Evolutionary conservation across 805 yeast genomes (phyloP).

Genomic region (Yamadazyma akitaensis): DNA sequence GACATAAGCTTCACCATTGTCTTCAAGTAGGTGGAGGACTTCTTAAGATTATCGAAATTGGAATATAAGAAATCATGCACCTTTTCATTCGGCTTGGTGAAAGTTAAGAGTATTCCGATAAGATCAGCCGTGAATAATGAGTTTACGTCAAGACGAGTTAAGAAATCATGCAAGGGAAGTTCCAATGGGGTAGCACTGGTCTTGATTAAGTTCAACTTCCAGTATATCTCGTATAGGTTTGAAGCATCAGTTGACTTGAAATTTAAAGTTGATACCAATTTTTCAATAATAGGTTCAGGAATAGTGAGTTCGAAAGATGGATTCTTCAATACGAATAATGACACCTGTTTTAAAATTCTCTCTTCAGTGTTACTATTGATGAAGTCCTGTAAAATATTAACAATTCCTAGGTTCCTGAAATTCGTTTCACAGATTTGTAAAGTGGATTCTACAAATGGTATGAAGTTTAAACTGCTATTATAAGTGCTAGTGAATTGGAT

Average conservation of each 20-base stretch:
- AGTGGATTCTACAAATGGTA: conserved; percentile 11
- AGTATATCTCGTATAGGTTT: conserved; percentile 7
- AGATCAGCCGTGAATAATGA: conserved; percentile 10
- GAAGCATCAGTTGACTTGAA: neutral
- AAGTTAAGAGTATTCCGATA: conserved; percentile 6
- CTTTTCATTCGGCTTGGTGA: neutral
- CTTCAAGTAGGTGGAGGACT: conserved; percentile 11
- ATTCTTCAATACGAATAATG: conserved; percentile 10
- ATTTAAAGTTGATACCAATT: conserved; percentile 2
- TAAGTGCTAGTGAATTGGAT: conserved; percentile 1
- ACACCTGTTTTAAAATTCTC: conserved; percentile 7
- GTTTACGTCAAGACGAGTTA: neutral
- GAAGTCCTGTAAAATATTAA: conserved; percentile 8
- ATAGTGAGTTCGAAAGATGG: conserved; percentile 6
- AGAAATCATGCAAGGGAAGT: conserved; percentile 2
- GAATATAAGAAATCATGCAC: neutral
- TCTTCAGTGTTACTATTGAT: conserved; percentile 4
- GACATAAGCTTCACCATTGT: neutral
- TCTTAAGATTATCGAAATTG: conserved; percentile 9
- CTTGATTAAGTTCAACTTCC: conserved; percentile 13
- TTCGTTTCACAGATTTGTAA: conserved; percentile 12
- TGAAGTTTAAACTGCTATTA: conserved; percentile 10
- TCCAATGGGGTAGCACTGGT: neutral
- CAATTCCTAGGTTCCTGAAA: conserved; percentile 4
- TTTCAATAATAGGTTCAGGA: neutral